phyloP scores from a whole-genome alignment of 2,329 filamentous ascomycete species.

The Colletotrichum melonis region DNA sequence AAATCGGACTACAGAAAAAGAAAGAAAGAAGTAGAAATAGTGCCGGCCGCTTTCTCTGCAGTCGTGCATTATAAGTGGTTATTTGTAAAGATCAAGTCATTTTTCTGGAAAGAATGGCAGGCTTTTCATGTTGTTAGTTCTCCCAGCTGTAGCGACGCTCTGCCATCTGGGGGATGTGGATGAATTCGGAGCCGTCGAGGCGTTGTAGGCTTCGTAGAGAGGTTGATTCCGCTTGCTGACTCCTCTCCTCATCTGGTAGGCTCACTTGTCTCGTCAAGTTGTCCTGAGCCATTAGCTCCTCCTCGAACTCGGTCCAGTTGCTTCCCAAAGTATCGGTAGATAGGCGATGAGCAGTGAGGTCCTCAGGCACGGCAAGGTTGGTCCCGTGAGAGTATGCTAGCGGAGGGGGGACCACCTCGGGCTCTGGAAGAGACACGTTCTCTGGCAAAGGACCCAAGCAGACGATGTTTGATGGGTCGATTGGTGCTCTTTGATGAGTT shows the following conservation, averaged over 20 bases:
- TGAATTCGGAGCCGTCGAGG: constrained; percentile 58
- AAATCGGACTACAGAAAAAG: neutral
- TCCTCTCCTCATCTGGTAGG: constrained; percentile 24
- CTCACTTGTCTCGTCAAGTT: constrained; percentile 40
- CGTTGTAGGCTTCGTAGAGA: constrained; percentile 49
- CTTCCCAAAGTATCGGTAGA: constrained; percentile 63
- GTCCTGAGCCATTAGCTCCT: constrained; percentile 47
- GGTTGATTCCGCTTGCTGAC: constrained; percentile 38
- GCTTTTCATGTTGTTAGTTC: constrained; percentile 42
- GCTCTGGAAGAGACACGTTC: constrained; percentile 54
- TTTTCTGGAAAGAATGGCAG: neutral
- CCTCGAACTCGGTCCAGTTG: constrained; percentile 68
- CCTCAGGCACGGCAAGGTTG: constrained; percentile 25
- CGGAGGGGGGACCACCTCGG: constrained; percentile 40
- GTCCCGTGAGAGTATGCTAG: constrained; percentile 42
- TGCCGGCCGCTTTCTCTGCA: neutral
- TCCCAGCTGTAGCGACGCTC: constrained; percentile 65
- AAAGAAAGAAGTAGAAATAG: constrained; percentile 18
- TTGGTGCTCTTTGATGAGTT: constrained; percentile 58
- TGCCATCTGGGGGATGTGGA: constrained; percentile 64
- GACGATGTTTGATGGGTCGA: constrained; percentile 64
- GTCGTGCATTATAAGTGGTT: constrained; percentile 18
- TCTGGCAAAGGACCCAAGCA: constrained; percentile 66
- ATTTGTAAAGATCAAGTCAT: constrained; percentile 5
- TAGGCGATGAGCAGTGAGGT: constrained; percentile 12